Base-by-base conservation (phyloP, 176 grass and related monocot species). In the Secale cereale region DNA sequence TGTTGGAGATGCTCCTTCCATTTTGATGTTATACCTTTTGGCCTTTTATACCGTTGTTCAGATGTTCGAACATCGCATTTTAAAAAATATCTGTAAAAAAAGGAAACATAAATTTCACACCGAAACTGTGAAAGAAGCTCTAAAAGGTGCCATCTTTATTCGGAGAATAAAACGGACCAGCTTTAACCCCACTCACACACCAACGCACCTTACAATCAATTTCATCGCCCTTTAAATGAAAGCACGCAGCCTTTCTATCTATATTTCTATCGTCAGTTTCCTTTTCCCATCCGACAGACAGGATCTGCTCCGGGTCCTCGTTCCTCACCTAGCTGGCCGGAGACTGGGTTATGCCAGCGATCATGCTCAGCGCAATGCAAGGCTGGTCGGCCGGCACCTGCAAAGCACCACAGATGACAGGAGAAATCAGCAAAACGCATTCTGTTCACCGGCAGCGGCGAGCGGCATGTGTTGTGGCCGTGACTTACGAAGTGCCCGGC, bases 341-440 rank as follows among this genome's bases (percentile, higher is more conserved):
- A 59, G 94, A 91, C 12, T 92, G 82, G 63, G 87, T 94, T 33
- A 91, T 94, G 79, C 73, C 77, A 22, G 81, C 27, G 39, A 97
- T 74, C 87, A 93, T 88, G 61, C 73, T 86, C n/a, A 92, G 69
- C 17, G 91, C 85, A 23, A 94, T 89, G 65, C 91, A 97, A 23
- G 89, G 91, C 74, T 93, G 87, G 72, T 94, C 89, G 40, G 75
- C 83, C 48, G 91, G 87, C 28, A 94, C 91, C 91, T 97, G 89
- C 48, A 0, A 48, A 74, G 70, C 13, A 74, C 25, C 13, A 74
- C 25, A 74, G 8, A 75, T 28, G 8, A 52, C 46, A 30, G 5
- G 5, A 23, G 22, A 71, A 70, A 14, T 70, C 1, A 71, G 39
- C 68, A 70, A 36, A 22, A 6, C 70, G 10, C 1, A 48, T 71